phyloP scores from a whole-genome alignment of 129 eudicot genomes.

The Chrysanthemum makinoi region DNA sequence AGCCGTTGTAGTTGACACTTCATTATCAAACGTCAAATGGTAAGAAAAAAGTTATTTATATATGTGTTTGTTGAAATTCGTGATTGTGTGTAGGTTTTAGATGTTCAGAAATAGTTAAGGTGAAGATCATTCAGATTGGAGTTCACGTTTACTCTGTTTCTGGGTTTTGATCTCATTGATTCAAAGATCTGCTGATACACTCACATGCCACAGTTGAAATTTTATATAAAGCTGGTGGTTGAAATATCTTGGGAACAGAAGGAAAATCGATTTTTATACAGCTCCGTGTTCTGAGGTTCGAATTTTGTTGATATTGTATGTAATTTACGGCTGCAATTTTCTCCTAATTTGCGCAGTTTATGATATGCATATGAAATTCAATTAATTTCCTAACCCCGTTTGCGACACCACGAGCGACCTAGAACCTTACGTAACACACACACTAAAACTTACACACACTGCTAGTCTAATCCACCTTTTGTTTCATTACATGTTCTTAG shows the following conservation, averaged over 20 bases:
- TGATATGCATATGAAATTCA: neutral
- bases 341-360: neutral
- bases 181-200: neutral
- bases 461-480: constrained; percentile 2
- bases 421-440: neutral
- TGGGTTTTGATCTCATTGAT: constrained; percentile 6
- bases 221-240: neutral
- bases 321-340: neutral
- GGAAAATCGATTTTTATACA: constrained; percentile 10
- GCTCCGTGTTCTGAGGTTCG: constrained; percentile 19
- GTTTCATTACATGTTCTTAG: neutral
- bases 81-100: neutral
- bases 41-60: neutral
- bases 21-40: neutral
- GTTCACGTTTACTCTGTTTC: neutral
- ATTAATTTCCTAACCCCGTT: neutral
- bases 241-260: neutral
- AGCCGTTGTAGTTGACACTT: neutral
- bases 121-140: neutral
- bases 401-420: neutral
- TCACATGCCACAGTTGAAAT: neutral
- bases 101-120: neutral
- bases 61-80: neutral
- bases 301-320: neutral
- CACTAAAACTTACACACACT: neutral